Percentiles rank a stretch among this genome's conserved stretches.
Conservation (phyloP, 768 basidiomycete species). For the Suillus subluteus region DNA sequence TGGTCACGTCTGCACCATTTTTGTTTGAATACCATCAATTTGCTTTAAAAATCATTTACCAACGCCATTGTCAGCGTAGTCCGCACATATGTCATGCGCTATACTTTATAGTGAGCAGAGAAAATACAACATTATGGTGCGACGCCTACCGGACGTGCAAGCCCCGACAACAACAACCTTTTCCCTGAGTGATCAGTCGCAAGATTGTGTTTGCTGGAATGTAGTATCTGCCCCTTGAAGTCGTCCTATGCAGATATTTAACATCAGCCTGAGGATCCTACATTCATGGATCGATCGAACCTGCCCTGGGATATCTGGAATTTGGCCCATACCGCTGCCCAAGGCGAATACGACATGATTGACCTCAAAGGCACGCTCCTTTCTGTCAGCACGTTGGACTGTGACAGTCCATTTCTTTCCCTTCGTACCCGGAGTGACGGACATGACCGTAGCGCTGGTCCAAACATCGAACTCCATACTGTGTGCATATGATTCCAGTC, state of each 20-base stretch:
- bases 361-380: conserved; percentile 43
- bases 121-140: neutral
- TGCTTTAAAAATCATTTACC: conserved; percentile 33
- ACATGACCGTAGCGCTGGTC: conserved; percentile 47
- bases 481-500: conserved; percentile 68
- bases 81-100: conserved; percentile 55
- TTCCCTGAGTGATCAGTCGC: conserved; percentile 64
- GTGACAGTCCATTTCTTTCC: conserved; percentile 48
- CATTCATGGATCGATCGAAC: conserved; percentile 28
- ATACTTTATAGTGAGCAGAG: conserved; percentile 16
- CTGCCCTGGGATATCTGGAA: conserved; percentile 48
- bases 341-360: conserved; percentile 53
- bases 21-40: neutral
- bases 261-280: neutral
- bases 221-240: conserved; percentile 66
- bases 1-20: conserved; percentile 41
- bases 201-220: conserved; percentile 59
- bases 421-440: conserved; percentile 33
- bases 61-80: conserved; percentile 48
- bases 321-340: conserved; percentile 49
- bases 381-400: conserved; percentile 40
- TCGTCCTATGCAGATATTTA: conserved; percentile 39
- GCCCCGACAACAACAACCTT: conserved; percentile 73
- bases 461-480: conserved; percentile 66
- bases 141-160: conserved; percentile 54